Percentiles rank a stretch among this genome's conserved stretches.
Conservation (phyloP, 2,329 filamentous ascomycete species). For the Colletotrichum destructivum region DNA sequence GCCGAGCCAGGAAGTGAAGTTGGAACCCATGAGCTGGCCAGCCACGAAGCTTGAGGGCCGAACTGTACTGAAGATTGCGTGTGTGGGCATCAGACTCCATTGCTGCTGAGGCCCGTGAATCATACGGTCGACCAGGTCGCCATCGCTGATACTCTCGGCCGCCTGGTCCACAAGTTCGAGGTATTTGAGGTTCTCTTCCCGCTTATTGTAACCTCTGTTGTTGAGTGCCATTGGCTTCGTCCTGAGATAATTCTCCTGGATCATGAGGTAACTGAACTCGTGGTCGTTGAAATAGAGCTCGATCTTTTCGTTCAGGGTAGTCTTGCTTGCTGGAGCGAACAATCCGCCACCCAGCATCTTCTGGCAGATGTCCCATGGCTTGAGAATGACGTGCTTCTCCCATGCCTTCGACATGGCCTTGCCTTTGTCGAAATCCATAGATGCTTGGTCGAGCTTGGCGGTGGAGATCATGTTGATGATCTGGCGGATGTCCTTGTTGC, state of each 20-base stretch:
- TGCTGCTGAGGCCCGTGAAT: conserved; percentile 98
- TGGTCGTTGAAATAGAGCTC: conserved; percentile 99
- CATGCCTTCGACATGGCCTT: conserved; percentile 97
- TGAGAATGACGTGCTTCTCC: conserved; percentile 97
- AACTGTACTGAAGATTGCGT: conserved; percentile 96
- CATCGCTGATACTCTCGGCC: conserved; percentile 96
- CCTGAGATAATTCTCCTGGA: conserved; percentile 96
- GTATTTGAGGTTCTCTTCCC: conserved; percentile 83
- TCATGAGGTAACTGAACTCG: conserved; percentile 97
- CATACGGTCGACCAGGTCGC: conserved; percentile 96
- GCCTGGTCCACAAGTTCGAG: conserved; percentile 90
- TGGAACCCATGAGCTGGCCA: conserved; percentile 81
- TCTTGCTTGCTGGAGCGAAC: conserved; percentile 86
- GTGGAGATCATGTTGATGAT: conserved; percentile 99
- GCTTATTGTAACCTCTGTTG: conserved; percentile 70
- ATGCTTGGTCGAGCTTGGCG: conserved; percentile 86
- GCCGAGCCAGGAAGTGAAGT: conserved; percentile 93
- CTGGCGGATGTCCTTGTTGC: conserved; percentile 94
- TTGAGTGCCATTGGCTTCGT: conserved; percentile 80
- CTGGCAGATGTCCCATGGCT: conserved; percentile 97
- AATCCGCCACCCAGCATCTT: conserved; percentile 92
- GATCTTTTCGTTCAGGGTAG: conserved; percentile 96
- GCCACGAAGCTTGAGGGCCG: conserved; percentile 89
- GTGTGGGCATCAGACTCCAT: conserved; percentile 97
- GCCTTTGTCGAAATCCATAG: conserved; percentile 86